phyloP scores from a whole-genome alignment of 164 flowering plant genomes.

The Amborella trichopoda region DNA sequence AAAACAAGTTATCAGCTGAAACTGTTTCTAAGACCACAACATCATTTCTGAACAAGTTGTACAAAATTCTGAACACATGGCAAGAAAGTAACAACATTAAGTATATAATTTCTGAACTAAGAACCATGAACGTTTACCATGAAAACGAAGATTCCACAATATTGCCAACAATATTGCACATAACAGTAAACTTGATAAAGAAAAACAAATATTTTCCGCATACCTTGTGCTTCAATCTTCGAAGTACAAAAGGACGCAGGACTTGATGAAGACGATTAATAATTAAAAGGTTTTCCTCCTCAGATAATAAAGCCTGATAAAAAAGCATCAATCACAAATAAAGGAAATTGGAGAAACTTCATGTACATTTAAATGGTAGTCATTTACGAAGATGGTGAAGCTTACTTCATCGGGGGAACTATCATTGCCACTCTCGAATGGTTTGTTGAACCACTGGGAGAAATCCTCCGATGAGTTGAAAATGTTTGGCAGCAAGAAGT shows the following conservation, averaged over 20 bases:
- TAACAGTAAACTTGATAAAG: no score
- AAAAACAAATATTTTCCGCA: not conserved
- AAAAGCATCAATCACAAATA: not conserved
- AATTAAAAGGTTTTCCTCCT: constrained; percentile 96
- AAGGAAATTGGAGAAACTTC: not conserved
- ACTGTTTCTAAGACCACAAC: no score
- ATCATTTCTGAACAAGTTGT: no score
- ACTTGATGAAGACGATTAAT: constrained; percentile 99
- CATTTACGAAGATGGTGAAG: not conserved
- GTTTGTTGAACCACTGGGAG: constrained; percentile 99
- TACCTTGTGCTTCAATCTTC: constrained; percentile 98
- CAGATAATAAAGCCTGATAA: constrained; percentile 76
- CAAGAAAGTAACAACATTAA: no score
- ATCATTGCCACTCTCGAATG: constrained; percentile 87
- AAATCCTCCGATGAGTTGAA: constrained; percentile 98
- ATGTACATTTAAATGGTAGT: not conserved
- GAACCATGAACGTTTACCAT: no score
- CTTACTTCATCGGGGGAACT: constrained; percentile 84
- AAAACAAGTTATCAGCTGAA: no score
- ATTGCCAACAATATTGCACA: no score
- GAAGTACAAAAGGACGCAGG: constrained; percentile 95
- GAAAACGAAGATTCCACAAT: no score
- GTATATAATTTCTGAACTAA: no score
- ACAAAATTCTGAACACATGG: no score
- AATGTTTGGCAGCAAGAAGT: constrained; percentile 93